These are phyloP conservation scores for Metschnikowia rubicola DNA, from an alignment of 805 yeast genomes.

Conservation along the genomic window DNA sequence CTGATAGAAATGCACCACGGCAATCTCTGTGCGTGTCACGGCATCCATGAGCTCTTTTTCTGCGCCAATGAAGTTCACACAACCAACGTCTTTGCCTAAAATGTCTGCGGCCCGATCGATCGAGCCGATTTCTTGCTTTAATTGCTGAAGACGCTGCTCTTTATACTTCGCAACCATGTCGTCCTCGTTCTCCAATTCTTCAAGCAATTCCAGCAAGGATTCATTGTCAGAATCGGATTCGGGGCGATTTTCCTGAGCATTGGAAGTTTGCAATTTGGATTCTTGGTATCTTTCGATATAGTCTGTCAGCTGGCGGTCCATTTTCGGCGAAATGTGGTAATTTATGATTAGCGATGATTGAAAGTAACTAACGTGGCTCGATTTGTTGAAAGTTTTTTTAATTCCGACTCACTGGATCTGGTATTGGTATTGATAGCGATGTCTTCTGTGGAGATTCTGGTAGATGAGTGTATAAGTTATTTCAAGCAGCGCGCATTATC, in stretches of 20 bases:
- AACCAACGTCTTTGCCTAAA: constrained; percentile 36
- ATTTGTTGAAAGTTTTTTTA: too few relatives aligned
- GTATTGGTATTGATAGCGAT: too few relatives aligned
- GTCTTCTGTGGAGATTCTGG: too few relatives aligned
- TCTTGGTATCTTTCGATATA: constrained; percentile 46
- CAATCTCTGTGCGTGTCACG: constrained; percentile 38
- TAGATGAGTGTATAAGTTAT: too few relatives aligned
- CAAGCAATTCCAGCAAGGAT: constrained; percentile 39
- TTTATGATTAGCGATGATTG: too few relatives aligned
- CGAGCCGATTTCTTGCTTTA: constrained; percentile 42
- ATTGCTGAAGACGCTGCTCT: constrained; percentile 60
- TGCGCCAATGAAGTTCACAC: constrained; percentile 29
- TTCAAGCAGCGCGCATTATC: too few relatives aligned
- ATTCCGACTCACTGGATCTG: too few relatives aligned
- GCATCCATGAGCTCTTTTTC: constrained; percentile 58
- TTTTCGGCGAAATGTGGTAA: constrained; percentile 3
- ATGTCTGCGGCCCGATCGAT: constrained; percentile 23
- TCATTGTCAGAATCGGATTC: constrained; percentile 32
- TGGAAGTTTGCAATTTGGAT: constrained; percentile 22
- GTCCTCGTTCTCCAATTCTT: constrained; percentile 48
- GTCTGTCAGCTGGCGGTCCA: constrained; percentile 32
- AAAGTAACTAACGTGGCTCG: too few relatives aligned
- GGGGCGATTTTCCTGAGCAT: constrained; percentile 1
- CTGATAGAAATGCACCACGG: constrained; percentile 59
- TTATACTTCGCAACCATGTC: constrained; percentile 47